phyloP scores from a whole-genome alignment of 75 land plant species.

The Selaginella tamariscina region DNA sequence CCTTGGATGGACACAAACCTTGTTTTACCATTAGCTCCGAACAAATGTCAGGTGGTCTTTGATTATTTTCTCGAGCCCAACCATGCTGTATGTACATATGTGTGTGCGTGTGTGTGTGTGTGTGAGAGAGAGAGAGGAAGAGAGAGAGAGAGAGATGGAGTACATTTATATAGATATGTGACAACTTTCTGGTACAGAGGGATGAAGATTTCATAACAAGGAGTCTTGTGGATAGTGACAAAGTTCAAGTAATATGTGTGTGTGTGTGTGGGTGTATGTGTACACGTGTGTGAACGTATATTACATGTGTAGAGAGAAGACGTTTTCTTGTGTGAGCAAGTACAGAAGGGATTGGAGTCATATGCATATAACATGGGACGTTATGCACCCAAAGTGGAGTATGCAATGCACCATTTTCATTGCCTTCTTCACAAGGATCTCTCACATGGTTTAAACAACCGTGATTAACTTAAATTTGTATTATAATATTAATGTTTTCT shows the following conservation, averaged over 20 bases:
- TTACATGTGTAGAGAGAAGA: constrained; percentile 54
- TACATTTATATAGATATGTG: neutral
- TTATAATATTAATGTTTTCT: too few species aligned
- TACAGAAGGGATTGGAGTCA: constrained; percentile 75
- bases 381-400: constrained; percentile 74
- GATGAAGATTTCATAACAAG: constrained; percentile 47
- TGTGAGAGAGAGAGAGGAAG: too few species aligned
- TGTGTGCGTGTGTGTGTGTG: too few species aligned
- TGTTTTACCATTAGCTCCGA: constrained; percentile 54
- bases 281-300: neutral
- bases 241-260: constrained; percentile 47
- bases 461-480: too few species aligned
- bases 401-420: constrained; percentile 93
- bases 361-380: constrained; percentile 62
- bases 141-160: neutral
- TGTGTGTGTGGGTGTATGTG: neutral
- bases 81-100: too few species aligned
- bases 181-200: constrained; percentile 29
- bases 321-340: constrained; percentile 55
- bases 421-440: constrained; percentile 44
- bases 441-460: neutral
- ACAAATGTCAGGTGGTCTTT: constrained; percentile 66
- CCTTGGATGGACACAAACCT: constrained; percentile 99
- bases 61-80: constrained; percentile 71
- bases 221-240: constrained; percentile 72